A percentile compares a stretch with the other conserved stretches of the same genome.
Evolutionary conservation across 441 rosid genomes (phyloP).

Genomic region (Croton laevigatus): DNA sequence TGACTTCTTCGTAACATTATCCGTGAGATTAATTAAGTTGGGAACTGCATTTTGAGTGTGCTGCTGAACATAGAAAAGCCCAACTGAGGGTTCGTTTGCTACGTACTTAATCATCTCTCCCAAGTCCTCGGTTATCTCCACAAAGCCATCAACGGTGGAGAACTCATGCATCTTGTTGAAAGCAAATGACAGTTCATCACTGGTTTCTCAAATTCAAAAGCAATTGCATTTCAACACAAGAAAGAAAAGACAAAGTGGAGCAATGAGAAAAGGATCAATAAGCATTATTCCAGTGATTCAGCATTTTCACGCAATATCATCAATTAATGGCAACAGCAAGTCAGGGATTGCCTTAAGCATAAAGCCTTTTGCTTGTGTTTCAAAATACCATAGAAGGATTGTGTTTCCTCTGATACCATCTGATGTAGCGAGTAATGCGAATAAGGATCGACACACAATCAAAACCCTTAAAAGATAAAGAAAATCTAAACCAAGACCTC

Average conservation of each 20-base stretch:
- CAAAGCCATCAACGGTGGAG: slow-evolving; percentile 89
- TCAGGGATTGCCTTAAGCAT: neutral
- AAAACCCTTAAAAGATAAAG: too few relatives aligned
- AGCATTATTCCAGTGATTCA: neutral
- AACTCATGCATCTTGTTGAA: slow-evolving; percentile 79
- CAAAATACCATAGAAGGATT: neutral
- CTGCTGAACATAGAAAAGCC: slow-evolving; percentile 88
- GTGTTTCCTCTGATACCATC: too few relatives aligned
- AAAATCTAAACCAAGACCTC: too few relatives aligned
- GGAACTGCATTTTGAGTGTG: slow-evolving; percentile 78
- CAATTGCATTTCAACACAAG: slow-evolving; percentile 21
- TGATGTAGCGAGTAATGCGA: too few relatives aligned
- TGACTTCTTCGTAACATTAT: slow-evolving; percentile 50
- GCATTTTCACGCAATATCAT: neutral
- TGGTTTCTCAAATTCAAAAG: slow-evolving; percentile 29
- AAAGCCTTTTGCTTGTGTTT: neutral
- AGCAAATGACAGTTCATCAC: slow-evolving; percentile 44
- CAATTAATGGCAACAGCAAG: neutral
- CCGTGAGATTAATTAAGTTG: slow-evolving; percentile 55
- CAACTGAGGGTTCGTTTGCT: slow-evolving; percentile 94
- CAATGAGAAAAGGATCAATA: neutral
- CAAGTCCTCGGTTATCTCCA: slow-evolving; percentile 79
- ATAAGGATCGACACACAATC: too few relatives aligned
- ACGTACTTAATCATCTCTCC: slow-evolving; percentile 90
- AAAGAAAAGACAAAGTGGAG: slow-evolving; percentile 6